phyloP scores from a whole-genome alignment of 2,329 filamentous ascomycete genomes.

The Pestalotiopsis sp. region DNA sequence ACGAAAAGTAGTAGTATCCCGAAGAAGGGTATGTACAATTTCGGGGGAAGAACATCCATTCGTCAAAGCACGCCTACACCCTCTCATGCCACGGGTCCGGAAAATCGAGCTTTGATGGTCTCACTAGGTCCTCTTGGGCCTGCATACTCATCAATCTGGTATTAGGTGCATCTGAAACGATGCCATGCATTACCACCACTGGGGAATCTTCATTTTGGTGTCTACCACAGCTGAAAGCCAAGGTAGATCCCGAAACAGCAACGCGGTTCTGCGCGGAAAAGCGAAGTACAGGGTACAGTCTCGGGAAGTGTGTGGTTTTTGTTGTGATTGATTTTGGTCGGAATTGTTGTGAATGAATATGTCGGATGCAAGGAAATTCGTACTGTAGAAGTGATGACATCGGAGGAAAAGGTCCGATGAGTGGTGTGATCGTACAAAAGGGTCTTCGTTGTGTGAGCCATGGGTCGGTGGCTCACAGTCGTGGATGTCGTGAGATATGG shows the following conservation, averaged over 20 bases:
- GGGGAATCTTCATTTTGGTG: background rate
- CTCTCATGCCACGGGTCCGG: constrained; percentile 16
- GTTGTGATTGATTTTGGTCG: background rate
- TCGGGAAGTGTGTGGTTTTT: background rate
- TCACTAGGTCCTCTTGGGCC: constrained; percentile 23
- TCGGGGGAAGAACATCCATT: constrained; percentile 12
- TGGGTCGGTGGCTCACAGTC: constrained; percentile 19
- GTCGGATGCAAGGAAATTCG: constrained; percentile 25
- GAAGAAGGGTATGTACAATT: constrained; percentile 14
- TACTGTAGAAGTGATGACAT: constrained; percentile 19
- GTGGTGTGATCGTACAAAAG: constrained; percentile 19
- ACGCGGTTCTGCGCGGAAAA: constrained; percentile 11
- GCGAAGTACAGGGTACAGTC: constrained; percentile 10
- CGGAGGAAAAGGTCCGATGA: constrained; percentile 17
- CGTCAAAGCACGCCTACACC: constrained; percentile 15
- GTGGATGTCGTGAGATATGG: constrained; percentile 13
- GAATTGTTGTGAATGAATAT: constrained; percentile 14
- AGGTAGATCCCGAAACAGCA: constrained; percentile 6
- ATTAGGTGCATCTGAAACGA: constrained; percentile 11
- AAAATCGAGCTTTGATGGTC: constrained; percentile 16
- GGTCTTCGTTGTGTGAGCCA: constrained; percentile 15
- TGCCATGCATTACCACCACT: constrained; percentile 10
- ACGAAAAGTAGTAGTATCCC: constrained; percentile 19
- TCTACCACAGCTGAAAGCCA: constrained; percentile 4
- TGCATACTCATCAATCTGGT: constrained; percentile 12